Conservation (phyloP, 2,329 filamentous ascomycete genomes). For the Colletotrichum somersetense region DNA sequence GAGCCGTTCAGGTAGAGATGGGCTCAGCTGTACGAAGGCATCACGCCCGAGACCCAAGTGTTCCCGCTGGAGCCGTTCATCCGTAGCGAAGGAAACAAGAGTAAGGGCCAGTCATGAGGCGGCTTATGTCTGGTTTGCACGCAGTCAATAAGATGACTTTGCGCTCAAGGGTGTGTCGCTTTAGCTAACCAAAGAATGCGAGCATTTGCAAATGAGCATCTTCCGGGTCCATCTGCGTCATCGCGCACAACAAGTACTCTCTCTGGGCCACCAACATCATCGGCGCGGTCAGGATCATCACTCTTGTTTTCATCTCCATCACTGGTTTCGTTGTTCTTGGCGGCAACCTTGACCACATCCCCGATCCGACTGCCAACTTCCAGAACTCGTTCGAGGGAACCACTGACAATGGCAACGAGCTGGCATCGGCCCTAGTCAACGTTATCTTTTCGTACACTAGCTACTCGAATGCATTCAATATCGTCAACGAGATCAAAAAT, state of each 20-base stretch:
- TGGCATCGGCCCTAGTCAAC: conserved; percentile 65
- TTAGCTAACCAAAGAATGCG: neutral
- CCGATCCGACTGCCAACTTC: conserved; percentile 53
- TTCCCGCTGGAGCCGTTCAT: conserved; percentile 67
- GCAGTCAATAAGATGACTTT: neutral
- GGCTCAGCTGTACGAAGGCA: conserved; percentile 65
- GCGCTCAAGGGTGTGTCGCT: too few relatives aligned
- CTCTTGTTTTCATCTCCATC: conserved; percentile 72
- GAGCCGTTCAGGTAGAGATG: conserved; percentile 60
- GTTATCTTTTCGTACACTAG: conserved; percentile 71
- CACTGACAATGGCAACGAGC: conserved; percentile 52
- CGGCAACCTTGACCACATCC: conserved; percentile 49
- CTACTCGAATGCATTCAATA: conserved; percentile 71
- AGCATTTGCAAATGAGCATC: too few relatives aligned
- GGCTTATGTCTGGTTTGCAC: neutral
- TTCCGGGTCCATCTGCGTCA: conserved; percentile 56
- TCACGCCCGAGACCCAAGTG: conserved; percentile 64
- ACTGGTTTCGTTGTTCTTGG: conserved; percentile 72
- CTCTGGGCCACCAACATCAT: conserved; percentile 68
- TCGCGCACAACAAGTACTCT: conserved; percentile 69
- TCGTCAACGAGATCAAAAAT: conserved; percentile 73
- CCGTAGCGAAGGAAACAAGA: conserved; percentile 45
- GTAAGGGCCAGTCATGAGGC: conserved; percentile 21
- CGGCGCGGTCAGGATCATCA: conserved; percentile 70
- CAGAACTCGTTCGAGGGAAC: conserved; percentile 52